Conservation (phyloP, 495 filamentous ascomycete species). For the Lophium mytilinum region DNA sequence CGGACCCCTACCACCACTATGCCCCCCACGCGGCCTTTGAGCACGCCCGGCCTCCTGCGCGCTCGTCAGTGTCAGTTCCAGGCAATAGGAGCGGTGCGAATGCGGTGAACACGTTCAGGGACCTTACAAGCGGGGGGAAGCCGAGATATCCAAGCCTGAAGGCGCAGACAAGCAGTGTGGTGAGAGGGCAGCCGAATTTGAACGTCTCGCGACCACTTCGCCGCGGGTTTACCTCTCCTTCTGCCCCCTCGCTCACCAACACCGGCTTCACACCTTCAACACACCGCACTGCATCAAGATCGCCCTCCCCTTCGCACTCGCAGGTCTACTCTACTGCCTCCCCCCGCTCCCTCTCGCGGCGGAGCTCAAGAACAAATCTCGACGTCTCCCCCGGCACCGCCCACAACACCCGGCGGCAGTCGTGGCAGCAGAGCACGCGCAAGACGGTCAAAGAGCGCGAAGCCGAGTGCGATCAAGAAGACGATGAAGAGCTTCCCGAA, state of each 20-base stretch:
- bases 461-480: conserved; percentile 77
- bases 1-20: conserved; percentile 38
- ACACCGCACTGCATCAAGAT: conserved; percentile 41
- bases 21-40: conserved; percentile 15
- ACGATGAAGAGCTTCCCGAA: conserved; percentile 80
- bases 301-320: conserved; percentile 17
- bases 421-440: conserved; percentile 64
- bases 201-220: conserved; percentile 29
- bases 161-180: conserved; percentile 28
- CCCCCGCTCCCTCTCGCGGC: conserved; percentile 18
- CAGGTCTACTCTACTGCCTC: conserved; percentile 8
- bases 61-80: conserved; percentile 3
- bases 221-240: conserved; percentile 37
- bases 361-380: conserved; percentile 19
- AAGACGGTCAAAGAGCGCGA: conserved; percentile 77
- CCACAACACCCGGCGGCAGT: conserved; percentile 35
- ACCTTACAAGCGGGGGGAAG: conserved; percentile 26
- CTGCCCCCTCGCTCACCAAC: conserved; percentile 35
- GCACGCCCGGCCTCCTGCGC: conserved; percentile 20
- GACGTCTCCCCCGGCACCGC: conserved; percentile 36
- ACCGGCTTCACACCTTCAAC: conserved; percentile 26
- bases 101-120: conserved; percentile 19
- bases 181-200: conserved; percentile 26
- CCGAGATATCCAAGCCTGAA: conserved; percentile 35
- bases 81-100: conserved; percentile 2